phyloP scores from a whole-genome alignment of 179 eudicot genomes.

The Actinidia arguta region DNA sequence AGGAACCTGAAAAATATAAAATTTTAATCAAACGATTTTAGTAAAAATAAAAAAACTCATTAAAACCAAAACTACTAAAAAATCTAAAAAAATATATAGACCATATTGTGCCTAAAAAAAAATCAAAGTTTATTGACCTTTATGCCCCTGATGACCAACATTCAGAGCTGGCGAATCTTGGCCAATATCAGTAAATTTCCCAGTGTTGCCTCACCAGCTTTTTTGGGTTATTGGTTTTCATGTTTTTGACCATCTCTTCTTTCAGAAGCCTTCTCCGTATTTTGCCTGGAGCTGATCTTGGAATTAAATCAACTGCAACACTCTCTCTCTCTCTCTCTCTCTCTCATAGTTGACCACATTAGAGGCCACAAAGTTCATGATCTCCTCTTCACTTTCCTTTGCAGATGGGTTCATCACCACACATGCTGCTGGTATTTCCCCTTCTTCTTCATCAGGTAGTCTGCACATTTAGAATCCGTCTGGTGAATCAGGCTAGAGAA shows the following conservation, averaged over 20 bases:
- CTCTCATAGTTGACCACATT: slow-evolving; percentile 82
- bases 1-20: no score
- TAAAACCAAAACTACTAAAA: no score
- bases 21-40: no score
- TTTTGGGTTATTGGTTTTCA: not conserved
- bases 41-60: no score
- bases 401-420: slow-evolving; percentile 72
- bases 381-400: slow-evolving; percentile 71
- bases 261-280: slow-evolving; percentile 89
- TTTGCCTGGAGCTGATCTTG: slow-evolving; percentile 88
- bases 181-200: no score
- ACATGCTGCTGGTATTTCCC: slow-evolving; percentile 93
- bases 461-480: slow-evolving; percentile 51
- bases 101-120: no score
- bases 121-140: no score
- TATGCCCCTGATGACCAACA: no score
- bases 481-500: no score
- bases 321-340: slow-evolving; percentile 68
- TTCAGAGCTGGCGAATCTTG: no score
- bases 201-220: no score
- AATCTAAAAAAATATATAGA: no score
- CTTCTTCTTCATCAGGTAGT: slow-evolving; percentile 86
- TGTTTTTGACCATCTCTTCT: slow-evolving; percentile 51
- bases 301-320: slow-evolving; percentile 77
- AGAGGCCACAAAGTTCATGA: slow-evolving; percentile 69